Conservation (phyloP, 2,329 filamentous ascomycete species). For the Xylaria sp. region DNA sequence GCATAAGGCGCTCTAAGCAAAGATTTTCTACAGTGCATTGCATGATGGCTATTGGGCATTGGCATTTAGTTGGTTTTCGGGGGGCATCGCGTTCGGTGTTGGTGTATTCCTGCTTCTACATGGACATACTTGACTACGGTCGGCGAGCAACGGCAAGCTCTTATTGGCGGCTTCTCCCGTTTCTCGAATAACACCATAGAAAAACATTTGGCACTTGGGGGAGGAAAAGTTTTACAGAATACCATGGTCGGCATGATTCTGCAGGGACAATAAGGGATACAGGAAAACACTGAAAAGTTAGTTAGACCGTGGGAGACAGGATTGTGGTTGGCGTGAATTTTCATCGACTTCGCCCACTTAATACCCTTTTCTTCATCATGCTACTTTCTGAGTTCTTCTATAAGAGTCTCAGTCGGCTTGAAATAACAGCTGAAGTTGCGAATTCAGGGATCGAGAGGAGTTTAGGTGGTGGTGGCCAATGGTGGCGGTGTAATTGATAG, state of each 20-base stretch:
- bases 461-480: neutral
- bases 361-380: slow-evolving; percentile 32
- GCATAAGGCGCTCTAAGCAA: slow-evolving; percentile 32
- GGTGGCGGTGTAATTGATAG: slow-evolving; percentile 2
- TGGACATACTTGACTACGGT: slow-evolving; percentile 44
- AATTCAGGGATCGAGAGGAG: slow-evolving; percentile 17
- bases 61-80: slow-evolving; percentile 42
- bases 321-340: slow-evolving; percentile 27
- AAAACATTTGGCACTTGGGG: slow-evolving; percentile 26
- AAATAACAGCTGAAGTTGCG: slow-evolving; percentile 17
- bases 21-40: slow-evolving; percentile 43
- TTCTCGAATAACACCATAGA: slow-evolving; percentile 16
- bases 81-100: slow-evolving; percentile 50
- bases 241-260: slow-evolving; percentile 32
- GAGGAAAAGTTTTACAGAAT: slow-evolving; percentile 29
- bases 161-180: slow-evolving; percentile 6
- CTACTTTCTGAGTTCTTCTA: slow-evolving; percentile 13
- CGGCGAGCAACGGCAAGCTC: slow-evolving; percentile 23
- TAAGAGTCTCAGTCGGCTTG: slow-evolving; percentile 8
- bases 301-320: slow-evolving; percentile 35
- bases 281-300: slow-evolving; percentile 34
- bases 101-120: slow-evolving; percentile 43
- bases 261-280: slow-evolving; percentile 34
- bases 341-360: slow-evolving; percentile 33
- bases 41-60: slow-evolving; percentile 43